Evolutionary conservation across 352 stramenopile genomes (phyloP), one percentile per base, ranked within the genome.

Genomic region (Proteromonas lacertae): DNA sequence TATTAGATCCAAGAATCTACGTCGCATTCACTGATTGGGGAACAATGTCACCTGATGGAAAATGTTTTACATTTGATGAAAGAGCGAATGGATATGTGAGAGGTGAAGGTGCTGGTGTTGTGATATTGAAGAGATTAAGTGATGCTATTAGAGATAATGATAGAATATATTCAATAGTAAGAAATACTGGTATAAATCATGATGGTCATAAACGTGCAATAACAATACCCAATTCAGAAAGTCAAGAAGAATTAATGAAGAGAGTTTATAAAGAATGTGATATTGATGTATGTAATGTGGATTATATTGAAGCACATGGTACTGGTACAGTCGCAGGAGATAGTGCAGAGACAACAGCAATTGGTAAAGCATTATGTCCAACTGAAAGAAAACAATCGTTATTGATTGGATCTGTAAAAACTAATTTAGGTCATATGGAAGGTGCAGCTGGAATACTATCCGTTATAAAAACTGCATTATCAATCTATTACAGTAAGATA

Each of bases 61-160:
- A 29, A n/a, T 61, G 42, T 32, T 48, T 49, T 32, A 42, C 47
- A 7, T 62, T 58, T 30, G 53, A 55, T 30, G 34, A 40, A 17
- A 17, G 12, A 5, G 52, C 52, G 2, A 36, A 61, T 52, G n/a
- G n/a, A n/a, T n/a, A n/a, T n/a, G n/a, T n/a, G n/a, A n/a, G n/a
- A n/a, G n/a, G n/a, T n/a, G n/a, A 62, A 40, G 54, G 54, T 25
- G 56, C 47, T 39, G 52, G 44, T 25, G 47, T 35, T 8, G 31
- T 62, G 3, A 32, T 58, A 4, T 33, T 62, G 8, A 48, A 36
- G 30, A 38, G 45, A 25, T 26, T 43, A 10, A 28, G 24, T 28
- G 26, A 32, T 17, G 23, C 23, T 9, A 9, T 26, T 4, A 26
- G 9, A 26, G 23, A 26, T 26, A 9, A 9, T 26, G 23, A 26